Evolutionary conservation across 164 flowering plant species (phyloP).

Genomic region (Liquidambar formosana): DNA sequence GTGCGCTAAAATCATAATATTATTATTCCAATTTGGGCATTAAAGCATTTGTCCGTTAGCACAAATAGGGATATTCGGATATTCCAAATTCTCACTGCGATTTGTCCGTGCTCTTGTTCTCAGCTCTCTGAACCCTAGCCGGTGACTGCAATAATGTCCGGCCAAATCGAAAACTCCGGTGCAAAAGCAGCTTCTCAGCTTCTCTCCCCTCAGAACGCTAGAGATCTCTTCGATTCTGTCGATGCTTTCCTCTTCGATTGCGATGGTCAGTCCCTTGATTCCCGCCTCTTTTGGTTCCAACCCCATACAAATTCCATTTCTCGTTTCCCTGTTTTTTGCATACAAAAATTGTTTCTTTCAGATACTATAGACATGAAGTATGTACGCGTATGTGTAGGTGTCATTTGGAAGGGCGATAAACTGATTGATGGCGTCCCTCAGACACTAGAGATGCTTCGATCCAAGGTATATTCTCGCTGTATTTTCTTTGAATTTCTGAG

Average conservation of each 20-base stretch:
- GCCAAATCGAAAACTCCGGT: background rate
- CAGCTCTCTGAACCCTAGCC: background rate
- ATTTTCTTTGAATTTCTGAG: background rate
- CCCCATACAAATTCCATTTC: background rate
- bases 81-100: too few relatives aligned
- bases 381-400: slow-evolving; percentile 43
- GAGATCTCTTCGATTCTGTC: slow-evolving; percentile 58
- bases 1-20: too few relatives aligned
- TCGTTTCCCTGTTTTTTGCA: background rate
- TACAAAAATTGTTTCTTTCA: background rate
- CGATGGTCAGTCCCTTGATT: slow-evolving; percentile 53
- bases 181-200: slow-evolving; percentile 18
- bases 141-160: slow-evolving; percentile 2
- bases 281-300: too few relatives aligned
- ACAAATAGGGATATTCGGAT: too few relatives aligned
- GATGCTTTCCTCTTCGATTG: slow-evolving; percentile 95
- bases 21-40: too few relatives aligned
- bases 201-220: slow-evolving; percentile 42
- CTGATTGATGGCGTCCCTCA: slow-evolving; percentile 79
- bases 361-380: background rate
- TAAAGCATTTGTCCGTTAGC: too few relatives aligned
- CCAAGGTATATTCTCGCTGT: slow-evolving; percentile 37
- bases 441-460: slow-evolving; percentile 72
- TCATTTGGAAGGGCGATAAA: slow-evolving; percentile 91
- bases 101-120: too few relatives aligned